phyloP scores from a whole-genome alignment of 1,284 basidiomycete genomes.

The Anthracocystis panici-leucophaei region DNA sequence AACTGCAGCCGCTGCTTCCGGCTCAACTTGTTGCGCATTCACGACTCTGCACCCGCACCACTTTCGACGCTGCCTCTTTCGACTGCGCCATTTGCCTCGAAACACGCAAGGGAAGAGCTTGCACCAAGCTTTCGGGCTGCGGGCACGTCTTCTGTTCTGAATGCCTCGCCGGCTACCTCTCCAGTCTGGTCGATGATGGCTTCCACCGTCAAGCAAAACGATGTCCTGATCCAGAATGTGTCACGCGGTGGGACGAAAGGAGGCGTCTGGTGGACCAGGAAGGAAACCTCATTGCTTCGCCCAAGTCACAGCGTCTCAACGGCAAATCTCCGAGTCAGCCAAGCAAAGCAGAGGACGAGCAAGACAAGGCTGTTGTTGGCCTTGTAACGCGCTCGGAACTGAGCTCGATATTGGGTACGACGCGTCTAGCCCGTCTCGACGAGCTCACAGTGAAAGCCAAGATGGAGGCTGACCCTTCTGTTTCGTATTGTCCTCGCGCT shows the following conservation, averaged over 20 bases:
- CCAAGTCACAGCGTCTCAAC: slow-evolving; percentile 1
- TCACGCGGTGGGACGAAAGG: slow-evolving; percentile 35
- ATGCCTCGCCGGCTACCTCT: slow-evolving; percentile 45
- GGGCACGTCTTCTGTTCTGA: slow-evolving; percentile 55
- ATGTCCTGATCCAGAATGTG: slow-evolving; percentile 54
- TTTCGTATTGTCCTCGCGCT: slow-evolving; percentile 48
- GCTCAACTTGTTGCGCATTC: slow-evolving; percentile 37
- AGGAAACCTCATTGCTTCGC: slow-evolving; percentile 24
- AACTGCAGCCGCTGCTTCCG: slow-evolving; percentile 24
- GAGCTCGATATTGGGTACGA: slow-evolving; percentile 19
- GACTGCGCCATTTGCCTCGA: slow-evolving; percentile 57
- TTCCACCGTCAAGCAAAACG: slow-evolving; percentile 45
- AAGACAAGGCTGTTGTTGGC: slow-evolving; percentile 14
- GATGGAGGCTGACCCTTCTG: slow-evolving; percentile 51
- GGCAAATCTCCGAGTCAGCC: background rate
- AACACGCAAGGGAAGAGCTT: slow-evolving; percentile 44
- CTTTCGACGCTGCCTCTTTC: slow-evolving; percentile 45
- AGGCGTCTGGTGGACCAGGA: slow-evolving; percentile 46
- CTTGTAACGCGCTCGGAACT: slow-evolving; percentile 37
- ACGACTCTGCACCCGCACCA: slow-evolving; percentile 35
- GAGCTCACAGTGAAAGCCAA: slow-evolving; percentile 41
- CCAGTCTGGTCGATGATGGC: slow-evolving; percentile 48
- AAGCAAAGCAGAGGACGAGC: background rate
- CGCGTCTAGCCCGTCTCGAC: slow-evolving; percentile 31
- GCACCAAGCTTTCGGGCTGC: slow-evolving; percentile 37